phyloP scores from a whole-genome alignment of 345 rosid genomes.

The Leavenworthia alabamica region DNA sequence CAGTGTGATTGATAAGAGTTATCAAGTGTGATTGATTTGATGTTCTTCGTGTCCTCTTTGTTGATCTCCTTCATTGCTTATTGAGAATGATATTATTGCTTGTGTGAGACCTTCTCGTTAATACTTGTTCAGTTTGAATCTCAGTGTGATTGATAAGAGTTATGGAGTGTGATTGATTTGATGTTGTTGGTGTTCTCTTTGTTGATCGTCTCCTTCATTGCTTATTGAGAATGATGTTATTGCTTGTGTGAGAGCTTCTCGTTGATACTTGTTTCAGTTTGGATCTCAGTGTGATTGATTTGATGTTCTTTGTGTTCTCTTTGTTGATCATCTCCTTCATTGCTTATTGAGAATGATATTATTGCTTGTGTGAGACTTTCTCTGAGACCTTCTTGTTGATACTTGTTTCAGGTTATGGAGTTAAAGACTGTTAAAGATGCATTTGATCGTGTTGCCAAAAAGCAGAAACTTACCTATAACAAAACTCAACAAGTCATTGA shows the following conservation, averaged over 20 bases:
- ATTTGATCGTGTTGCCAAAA: slow-evolving; percentile 61
- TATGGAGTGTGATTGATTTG: too few species aligned
- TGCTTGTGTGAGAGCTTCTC: background rate
- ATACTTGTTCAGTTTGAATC: background rate
- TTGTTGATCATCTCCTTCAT: too few species aligned
- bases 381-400: too few species aligned
- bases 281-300: too few species aligned
- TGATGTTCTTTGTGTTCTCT: too few species aligned
- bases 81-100: background rate
- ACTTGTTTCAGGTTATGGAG: too few species aligned
- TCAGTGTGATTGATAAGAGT: background rate
- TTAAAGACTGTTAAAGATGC: slow-evolving; percentile 56
- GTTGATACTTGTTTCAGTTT: too few species aligned
- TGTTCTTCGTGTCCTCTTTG: too few species aligned
- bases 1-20: background rate
- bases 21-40: too few species aligned
- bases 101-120: background rate
- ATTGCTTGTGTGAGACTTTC: too few species aligned
- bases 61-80: background rate
- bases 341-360: too few species aligned
- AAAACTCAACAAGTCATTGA: slow-evolving; percentile 45
- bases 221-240: background rate
- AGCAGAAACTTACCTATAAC: slow-evolving; percentile 46
- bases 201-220: background rate
- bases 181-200: too few species aligned